These are phyloP conservation scores for Alloteropsis semialata DNA, from an alignment of 176 grass and related monocot genomes.

Conservation along the genomic window DNA sequence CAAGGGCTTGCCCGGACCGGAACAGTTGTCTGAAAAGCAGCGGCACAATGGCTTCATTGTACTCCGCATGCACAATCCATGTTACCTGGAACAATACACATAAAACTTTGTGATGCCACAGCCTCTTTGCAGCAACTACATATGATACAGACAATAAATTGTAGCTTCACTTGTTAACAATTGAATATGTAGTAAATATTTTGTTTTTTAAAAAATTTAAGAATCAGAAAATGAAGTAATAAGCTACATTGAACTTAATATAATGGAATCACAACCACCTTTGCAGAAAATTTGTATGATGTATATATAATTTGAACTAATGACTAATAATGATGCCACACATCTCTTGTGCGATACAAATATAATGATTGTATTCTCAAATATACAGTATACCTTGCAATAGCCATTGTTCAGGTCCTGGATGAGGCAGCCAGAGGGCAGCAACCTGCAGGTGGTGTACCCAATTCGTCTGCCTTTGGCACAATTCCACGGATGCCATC, in stretches of 20 bases:
- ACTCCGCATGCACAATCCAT: conserved; percentile 46
- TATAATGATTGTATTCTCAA: no score
- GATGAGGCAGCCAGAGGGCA: conserved; percentile 44
- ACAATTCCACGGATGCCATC: not conserved
- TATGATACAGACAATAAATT: not conserved
- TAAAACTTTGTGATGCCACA: not conserved
- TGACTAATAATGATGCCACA: not conserved
- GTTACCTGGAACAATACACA: conserved; percentile 27
- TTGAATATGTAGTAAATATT: not conserved
- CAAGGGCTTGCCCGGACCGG: conserved; percentile 40
- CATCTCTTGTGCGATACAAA: no score
- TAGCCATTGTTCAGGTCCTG: conserved; percentile 15
- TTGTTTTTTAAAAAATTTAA: not conserved
- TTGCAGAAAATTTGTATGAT: not conserved
- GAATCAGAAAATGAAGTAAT: no score
- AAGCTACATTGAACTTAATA: not conserved
- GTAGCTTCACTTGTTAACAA: not conserved
- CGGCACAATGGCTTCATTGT: not conserved
- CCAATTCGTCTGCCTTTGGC: not conserved
- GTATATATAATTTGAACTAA: not conserved
- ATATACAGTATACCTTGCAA: conserved; percentile 36
- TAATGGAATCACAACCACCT: not conserved
- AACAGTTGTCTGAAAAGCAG: conserved; percentile 14
- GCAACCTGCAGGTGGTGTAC: not conserved
- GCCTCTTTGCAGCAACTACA: not conserved